phyloP scores from a whole-genome alignment of 177 flowering plant species.

The Tripterygium wilfordii region DNA sequence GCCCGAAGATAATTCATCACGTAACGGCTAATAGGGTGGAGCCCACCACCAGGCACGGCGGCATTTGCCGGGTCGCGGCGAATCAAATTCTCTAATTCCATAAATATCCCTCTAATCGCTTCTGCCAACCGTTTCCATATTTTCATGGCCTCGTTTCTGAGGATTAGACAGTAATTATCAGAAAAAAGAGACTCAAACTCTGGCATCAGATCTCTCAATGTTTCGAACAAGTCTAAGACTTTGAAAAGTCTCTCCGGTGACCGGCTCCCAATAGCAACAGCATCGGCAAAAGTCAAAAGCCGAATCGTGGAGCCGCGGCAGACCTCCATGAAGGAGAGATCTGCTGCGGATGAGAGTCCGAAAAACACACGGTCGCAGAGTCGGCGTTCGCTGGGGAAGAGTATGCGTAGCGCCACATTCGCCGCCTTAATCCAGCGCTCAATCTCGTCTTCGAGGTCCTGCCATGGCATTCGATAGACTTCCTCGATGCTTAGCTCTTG shows the following conservation, averaged over 20 bases:
- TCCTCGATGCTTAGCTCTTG: constrained; percentile 73
- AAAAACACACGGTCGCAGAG: constrained; percentile 76
- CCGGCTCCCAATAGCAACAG: constrained; percentile 60
- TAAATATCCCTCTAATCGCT: constrained; percentile 73
- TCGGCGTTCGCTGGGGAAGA: constrained; percentile 82
- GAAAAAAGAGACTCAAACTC: constrained; percentile 68
- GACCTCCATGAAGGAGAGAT: constrained; percentile 83
- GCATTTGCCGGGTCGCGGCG: constrained; percentile 75
- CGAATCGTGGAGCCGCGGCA: constrained; percentile 68
- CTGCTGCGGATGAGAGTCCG: constrained; percentile 53
- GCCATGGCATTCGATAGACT: constrained; percentile 66
- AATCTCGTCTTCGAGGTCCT: constrained; percentile 73
- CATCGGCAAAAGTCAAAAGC: constrained; percentile 76
- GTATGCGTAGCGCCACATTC: constrained; percentile 46
- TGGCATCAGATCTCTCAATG: constrained; percentile 74
- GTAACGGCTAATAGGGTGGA: constrained; percentile 87
- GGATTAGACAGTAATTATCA: constrained; percentile 51
- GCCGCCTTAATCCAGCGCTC: constrained; percentile 66
- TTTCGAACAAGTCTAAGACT: constrained; percentile 70
- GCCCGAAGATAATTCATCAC: constrained; percentile 90
- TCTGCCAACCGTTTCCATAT: constrained; percentile 81
- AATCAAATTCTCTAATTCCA: constrained; percentile 83
- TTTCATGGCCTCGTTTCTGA: constrained; percentile 63
- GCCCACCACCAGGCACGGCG: constrained; percentile 77
- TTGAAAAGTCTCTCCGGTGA: constrained; percentile 81